phyloP scores from a whole-genome alignment of 2,329 filamentous ascomycete species.

The Cryphonectria carpinicola region DNA sequence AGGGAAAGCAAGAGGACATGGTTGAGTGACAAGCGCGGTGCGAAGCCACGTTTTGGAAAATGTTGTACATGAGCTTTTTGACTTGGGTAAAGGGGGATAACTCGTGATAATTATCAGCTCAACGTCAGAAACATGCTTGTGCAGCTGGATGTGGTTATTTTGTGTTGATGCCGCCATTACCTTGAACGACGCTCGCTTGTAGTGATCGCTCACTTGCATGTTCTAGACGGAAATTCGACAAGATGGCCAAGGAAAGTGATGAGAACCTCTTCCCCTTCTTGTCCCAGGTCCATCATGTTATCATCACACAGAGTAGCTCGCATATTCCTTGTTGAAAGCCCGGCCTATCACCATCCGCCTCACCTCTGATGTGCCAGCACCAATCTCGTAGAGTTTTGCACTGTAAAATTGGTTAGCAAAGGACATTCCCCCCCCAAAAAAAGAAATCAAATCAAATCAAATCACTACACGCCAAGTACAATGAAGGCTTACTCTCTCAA shows the following conservation, averaged over 20 bases:
- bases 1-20: not conserved
- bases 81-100: not conserved
- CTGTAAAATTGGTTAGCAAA: constrained; percentile 45
- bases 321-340: constrained; percentile 87
- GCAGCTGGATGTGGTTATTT: not conserved
- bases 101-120: not conserved
- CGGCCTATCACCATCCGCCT: constrained; percentile 92
- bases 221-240: not conserved
- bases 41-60: not conserved
- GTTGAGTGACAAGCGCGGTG: not conserved
- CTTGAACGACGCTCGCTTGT: too few species aligned
- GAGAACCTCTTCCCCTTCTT: too few species aligned
- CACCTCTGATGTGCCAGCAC: constrained; percentile 93
- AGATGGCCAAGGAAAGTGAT: not conserved
- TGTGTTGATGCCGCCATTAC: too few species aligned
- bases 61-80: not conserved
- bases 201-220: not conserved
- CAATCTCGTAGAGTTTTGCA: constrained; percentile 89
- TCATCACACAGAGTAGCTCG: constrained; percentile 35
- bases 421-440: not conserved
- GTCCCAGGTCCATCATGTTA: too few species aligned
- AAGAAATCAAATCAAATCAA: too few species aligned
- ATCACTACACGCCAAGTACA: not conserved
- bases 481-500: constrained; percentile 63
- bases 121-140: too few species aligned